Evolutionary conservation across 805 yeast species (phyloP), one percentile per base, ranked within the genome.

Genomic region (Metschnikowia cerradonensis): DNA sequence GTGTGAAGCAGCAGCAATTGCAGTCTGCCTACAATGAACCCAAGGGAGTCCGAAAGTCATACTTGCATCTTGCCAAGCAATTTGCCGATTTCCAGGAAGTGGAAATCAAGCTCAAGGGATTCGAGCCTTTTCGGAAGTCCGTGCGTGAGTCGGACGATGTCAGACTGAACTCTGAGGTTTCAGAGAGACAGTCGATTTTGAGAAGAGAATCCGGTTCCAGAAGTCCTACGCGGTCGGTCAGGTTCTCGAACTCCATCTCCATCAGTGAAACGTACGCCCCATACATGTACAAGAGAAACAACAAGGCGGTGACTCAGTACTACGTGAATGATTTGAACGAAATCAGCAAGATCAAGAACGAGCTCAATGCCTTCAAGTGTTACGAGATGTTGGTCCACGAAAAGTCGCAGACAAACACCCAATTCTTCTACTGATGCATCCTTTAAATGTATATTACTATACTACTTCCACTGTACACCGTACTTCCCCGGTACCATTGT

Each of bases 321-420:
- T 67, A 79, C 52, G 61, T 75, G 58, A 67, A 77, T n/a, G 79
- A 80, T 50, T 80, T 83, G 2, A 64, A 65, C 23, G 69, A 77
- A 55, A 76, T 84, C 50, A 76, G 75, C 54, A 75, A 73, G 47
- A 82, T 87, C 56, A 81, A 88, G 63, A 67, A 70, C 37, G 92
- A 87, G 61, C 65, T 87, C 58, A 87, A 87, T 60, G 69, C 73
- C 23, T 86, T 70, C 67, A 87, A 87, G 62, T 75, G 79, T 54
- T 70, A 69, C 49, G 85, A 80, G 50, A 87, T 87, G 95, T 65
- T 71, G 36, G 86, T 87, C 34, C 90, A 87, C 63, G 83, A 79
- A 50, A 68, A 72, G 35, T 82, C 88, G 36, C 76, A 73, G 49
- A 65, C 68, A 31, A 78, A 81, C 62, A 87, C 92, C 6, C 92